Percentiles rank a stretch among this genome's conserved stretches.
These are phyloP conservation scores for Hibiscus mutabilis DNA, from an alignment of 345 rosid species.

Conservation along the genomic window DNA sequence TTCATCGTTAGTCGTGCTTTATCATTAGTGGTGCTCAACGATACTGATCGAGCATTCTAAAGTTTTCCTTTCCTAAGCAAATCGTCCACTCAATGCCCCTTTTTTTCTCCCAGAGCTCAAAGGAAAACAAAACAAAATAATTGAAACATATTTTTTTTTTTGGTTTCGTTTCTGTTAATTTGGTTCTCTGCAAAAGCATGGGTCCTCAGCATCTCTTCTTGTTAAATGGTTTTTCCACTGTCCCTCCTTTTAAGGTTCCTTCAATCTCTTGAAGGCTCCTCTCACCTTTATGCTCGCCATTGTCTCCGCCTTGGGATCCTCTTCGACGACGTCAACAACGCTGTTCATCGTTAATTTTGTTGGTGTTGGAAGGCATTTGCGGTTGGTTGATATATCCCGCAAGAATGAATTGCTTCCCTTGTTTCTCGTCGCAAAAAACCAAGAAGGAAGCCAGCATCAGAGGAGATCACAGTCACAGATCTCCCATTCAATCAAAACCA, in stretches of 20 bases:
- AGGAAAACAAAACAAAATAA: neutral
- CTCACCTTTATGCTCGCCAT: neutral
- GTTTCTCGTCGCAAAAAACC: slow-evolving; percentile 48
- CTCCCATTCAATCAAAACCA: neutral
- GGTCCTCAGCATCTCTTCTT: neutral
- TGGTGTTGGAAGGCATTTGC: neutral
- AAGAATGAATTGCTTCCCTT: slow-evolving; percentile 73
- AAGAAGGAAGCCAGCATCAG: slow-evolving; percentile 12
- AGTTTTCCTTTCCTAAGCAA: neutral
- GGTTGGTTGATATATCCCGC: neutral
- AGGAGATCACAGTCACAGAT: neutral
- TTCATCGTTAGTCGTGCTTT: no score
- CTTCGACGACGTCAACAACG: neutral
- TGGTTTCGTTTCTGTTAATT: neutral
- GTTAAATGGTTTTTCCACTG: neutral
- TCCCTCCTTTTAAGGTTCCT: neutral
- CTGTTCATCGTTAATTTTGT: neutral
- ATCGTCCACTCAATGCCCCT: neutral
- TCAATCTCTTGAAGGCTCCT: slow-evolving; percentile 33
- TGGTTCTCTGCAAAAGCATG: neutral
- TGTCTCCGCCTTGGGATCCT: neutral
- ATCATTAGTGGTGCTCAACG: no score
- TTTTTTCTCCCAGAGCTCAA: neutral
- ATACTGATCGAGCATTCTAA: no score
- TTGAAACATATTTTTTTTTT: neutral